These are phyloP conservation scores for Mayamaea pseudoterrestris DNA, from an alignment of 108 stramenopile genomes.

Conservation along the genomic window DNA sequence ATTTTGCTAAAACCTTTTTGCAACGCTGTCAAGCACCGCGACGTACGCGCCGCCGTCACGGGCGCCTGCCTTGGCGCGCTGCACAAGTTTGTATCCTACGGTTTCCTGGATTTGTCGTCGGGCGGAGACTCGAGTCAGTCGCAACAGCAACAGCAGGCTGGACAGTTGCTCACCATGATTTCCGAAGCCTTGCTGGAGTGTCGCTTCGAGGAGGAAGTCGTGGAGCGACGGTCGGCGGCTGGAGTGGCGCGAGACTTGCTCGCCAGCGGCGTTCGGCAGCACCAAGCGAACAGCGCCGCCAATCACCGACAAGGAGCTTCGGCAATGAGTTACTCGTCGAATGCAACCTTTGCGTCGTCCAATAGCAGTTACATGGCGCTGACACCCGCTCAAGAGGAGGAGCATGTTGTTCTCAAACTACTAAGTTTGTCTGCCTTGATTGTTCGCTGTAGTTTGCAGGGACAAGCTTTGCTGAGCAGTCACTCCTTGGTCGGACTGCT, in stretches of 20 bases:
- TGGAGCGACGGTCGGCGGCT: too few species aligned
- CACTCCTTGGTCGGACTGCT: slow-evolving; percentile 48
- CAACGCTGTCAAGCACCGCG: slow-evolving; percentile 34
- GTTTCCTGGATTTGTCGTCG: slow-evolving; percentile 32
- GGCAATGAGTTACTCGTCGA: neutral
- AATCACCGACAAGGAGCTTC: neutral
- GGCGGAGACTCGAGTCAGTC: neutral
- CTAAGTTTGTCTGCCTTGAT: slow-evolving; percentile 59
- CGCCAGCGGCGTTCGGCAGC: neutral
- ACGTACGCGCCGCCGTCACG: slow-evolving; percentile 54
- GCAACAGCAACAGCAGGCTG: slow-evolving; percentile 13
- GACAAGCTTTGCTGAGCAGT: slow-evolving; percentile 4
- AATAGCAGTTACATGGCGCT: neutral
- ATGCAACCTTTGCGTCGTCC: neutral
- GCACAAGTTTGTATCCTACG: slow-evolving; percentile 72
- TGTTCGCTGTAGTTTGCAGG: slow-evolving; percentile 33
- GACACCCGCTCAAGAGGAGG: slow-evolving; percentile 36
- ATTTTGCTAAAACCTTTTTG: slow-evolving; percentile 49
- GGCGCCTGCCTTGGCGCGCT: slow-evolving; percentile 54
- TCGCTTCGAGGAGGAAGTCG: slow-evolving; percentile 64
- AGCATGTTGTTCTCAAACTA: slow-evolving; percentile 66
- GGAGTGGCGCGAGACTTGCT: neutral
- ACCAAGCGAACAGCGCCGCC: too few species aligned
- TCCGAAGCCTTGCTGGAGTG: slow-evolving; percentile 48
- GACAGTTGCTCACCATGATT: slow-evolving; percentile 36